A percentile compares a stretch with the other conserved stretches of the same genome.
Conservation (phyloP, 2,329 filamentous ascomycete genomes). For the Colletotrichum plurivorum region DNA sequence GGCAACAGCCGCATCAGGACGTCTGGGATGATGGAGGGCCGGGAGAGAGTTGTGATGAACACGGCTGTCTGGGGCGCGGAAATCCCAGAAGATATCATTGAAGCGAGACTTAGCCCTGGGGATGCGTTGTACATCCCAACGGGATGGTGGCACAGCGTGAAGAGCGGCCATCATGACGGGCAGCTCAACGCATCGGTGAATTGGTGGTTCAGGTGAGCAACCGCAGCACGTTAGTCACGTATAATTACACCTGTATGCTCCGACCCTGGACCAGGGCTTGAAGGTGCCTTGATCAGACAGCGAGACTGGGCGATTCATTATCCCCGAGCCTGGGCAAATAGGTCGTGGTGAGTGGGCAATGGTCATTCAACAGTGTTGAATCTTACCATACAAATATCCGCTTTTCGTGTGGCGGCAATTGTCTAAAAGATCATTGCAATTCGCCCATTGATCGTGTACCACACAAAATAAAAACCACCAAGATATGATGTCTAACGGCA, state of each 20-base stretch:
- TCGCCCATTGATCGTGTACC: too few species aligned
- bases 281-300: too few species aligned
- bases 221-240: not conserved
- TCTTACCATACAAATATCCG: too few species aligned
- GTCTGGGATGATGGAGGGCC: slow-evolving; percentile 91
- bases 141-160: slow-evolving; percentile 63
- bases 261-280: too few species aligned
- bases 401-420: too few species aligned
- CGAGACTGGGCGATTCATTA: too few species aligned
- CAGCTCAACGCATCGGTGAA: slow-evolving; percentile 59
- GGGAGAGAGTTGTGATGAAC: slow-evolving; percentile 77
- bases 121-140: slow-evolving; percentile 84
- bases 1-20: slow-evolving; percentile 73
- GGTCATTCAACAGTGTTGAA: too few species aligned
- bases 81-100: slow-evolving; percentile 53
- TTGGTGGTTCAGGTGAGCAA: slow-evolving; percentile 60
- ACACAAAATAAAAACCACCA: too few species aligned
- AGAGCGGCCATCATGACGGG: slow-evolving; percentile 52
- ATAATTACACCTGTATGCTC: not conserved
- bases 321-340: too few species aligned
- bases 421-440: too few species aligned
- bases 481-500: too few species aligned
- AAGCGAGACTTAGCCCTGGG: slow-evolving; percentile 73
- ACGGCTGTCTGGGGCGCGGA: slow-evolving; percentile 76
- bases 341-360: too few species aligned